These are phyloP conservation scores for Truncatella angustata DNA, from an alignment of 2,329 filamentous ascomycete genomes.

Conservation along the genomic window DNA sequence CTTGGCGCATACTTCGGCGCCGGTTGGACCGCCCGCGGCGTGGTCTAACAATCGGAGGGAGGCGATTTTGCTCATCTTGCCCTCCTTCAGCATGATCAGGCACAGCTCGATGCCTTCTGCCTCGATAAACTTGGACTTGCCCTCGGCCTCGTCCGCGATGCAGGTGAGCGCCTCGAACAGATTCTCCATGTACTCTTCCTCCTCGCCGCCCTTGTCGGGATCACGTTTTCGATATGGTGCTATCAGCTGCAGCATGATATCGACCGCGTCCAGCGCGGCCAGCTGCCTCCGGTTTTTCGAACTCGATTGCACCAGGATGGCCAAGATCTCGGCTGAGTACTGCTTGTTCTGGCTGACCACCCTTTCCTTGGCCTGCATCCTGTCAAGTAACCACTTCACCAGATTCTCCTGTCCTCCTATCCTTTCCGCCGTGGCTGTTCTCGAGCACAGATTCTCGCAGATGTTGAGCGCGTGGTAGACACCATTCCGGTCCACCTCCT, in stretches of 20 bases:
- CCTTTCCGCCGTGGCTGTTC: slow-evolving; percentile 58
- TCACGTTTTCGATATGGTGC: slow-evolving; percentile 84
- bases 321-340: slow-evolving; percentile 87
- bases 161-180: slow-evolving; percentile 85
- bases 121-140: slow-evolving; percentile 80
- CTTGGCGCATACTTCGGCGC: slow-evolving; percentile 65
- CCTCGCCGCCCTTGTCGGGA: slow-evolving; percentile 79
- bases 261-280: slow-evolving; percentile 67
- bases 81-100: slow-evolving; percentile 87
- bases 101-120: slow-evolving; percentile 90
- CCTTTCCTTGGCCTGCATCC: slow-evolving; percentile 68
- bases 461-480: slow-evolving; percentile 84
- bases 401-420: slow-evolving; percentile 69
- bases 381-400: slow-evolving; percentile 72
- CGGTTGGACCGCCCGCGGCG: slow-evolving; percentile 59
- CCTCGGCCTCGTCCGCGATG: slow-evolving; percentile 69
- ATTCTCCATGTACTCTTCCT: slow-evolving; percentile 95
- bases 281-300: slow-evolving; percentile 62
- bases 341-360: slow-evolving; percentile 86
- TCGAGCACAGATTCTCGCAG: slow-evolving; percentile 81
- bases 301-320: slow-evolving; percentile 81
- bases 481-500: slow-evolving; percentile 71
- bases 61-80: slow-evolving; percentile 75
- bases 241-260: slow-evolving; percentile 77
- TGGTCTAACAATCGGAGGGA: slow-evolving; percentile 84